phyloP scores from a whole-genome alignment of 176 grass and related monocot genomes.

The Aegilops speltoides region DNA sequence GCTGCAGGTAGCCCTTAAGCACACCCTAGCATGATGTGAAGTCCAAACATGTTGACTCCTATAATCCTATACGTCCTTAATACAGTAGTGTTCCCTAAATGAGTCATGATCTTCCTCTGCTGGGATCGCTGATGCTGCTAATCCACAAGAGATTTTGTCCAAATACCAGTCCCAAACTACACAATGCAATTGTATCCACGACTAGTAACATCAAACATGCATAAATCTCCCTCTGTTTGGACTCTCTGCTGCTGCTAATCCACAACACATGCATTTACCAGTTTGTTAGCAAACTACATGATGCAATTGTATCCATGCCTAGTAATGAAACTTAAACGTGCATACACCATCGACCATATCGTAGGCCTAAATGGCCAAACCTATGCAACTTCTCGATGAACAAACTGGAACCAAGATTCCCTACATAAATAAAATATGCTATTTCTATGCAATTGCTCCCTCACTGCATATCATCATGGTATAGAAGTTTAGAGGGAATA shows the following conservation, averaged over 20 bases:
- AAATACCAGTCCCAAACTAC: background rate
- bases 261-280: background rate
- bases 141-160: background rate
- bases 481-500: slow-evolving; percentile 13
- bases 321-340: background rate
- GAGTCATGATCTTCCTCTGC: background rate
- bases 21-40: background rate
- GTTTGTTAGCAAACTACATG: slow-evolving; percentile 3
- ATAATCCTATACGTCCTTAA: background rate
- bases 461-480: background rate
- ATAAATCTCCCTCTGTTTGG: background rate
- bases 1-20: background rate
- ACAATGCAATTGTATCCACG: background rate
- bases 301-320: background rate
- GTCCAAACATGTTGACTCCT: background rate
- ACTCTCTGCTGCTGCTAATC: background rate
- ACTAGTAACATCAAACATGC: background rate
- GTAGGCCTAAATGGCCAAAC: background rate
- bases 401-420: slow-evolving; percentile 19
- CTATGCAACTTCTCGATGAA: background rate
- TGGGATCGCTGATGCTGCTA: too few species aligned
- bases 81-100: background rate
- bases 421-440: slow-evolving; percentile 23
- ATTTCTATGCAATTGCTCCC: background rate
- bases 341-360: background rate